phyloP scores from a whole-genome alignment of 345 rosid species.

The Dimocarpus longan region DNA sequence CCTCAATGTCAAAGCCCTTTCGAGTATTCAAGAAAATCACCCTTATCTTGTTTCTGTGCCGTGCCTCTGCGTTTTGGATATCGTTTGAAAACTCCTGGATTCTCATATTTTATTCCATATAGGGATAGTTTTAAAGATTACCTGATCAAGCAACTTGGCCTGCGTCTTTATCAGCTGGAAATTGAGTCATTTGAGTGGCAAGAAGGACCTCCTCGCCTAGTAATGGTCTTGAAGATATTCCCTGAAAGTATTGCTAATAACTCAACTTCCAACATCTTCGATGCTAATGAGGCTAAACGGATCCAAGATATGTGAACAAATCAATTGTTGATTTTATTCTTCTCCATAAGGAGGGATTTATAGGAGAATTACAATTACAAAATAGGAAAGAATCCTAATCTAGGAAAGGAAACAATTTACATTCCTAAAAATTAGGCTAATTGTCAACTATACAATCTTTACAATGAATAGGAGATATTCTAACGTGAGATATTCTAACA shows the following conservation, averaged over 20 bases:
- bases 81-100: conserved; percentile 91
- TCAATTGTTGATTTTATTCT: no score
- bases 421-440: no score
- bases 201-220: conserved; percentile 66
- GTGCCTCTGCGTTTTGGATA: conserved; percentile 75
- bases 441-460: no score
- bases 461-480: no score
- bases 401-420: no score
- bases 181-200: conserved; percentile 53
- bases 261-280: conserved; percentile 45
- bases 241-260: conserved; percentile 41
- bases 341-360: no score
- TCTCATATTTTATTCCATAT: conserved; percentile 61
- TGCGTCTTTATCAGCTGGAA: conserved; percentile 57
- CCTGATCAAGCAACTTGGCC: conserved; percentile 52
- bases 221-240: conserved; percentile 66
- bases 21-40: conserved; percentile 51
- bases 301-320: conserved; percentile 45
- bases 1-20: conserved; percentile 59
- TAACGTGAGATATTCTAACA: no score
- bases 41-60: conserved; percentile 64
- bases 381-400: no score
- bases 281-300: conserved; percentile 60
- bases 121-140: conserved; percentile 43
- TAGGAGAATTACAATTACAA: no score